Conservation (phyloP, 2,329 filamentous ascomycete species). For the Colletotrichum sp. region DNA sequence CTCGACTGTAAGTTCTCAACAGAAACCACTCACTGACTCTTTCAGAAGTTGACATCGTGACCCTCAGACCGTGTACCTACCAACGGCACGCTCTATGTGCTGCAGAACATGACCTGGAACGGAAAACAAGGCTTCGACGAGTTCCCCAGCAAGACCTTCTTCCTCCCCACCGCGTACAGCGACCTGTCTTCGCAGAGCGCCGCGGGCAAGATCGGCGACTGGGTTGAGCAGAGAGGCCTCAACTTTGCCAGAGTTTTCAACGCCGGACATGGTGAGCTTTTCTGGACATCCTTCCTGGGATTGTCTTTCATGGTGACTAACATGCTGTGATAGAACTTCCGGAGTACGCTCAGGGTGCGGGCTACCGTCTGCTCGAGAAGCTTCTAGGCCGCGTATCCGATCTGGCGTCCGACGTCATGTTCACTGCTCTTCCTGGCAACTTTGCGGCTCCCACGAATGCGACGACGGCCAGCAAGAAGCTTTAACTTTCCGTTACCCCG, state of each 20-base stretch:
- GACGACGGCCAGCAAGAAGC: not conserved
- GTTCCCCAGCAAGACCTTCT: constrained; percentile 66
- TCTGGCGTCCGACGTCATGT: not conserved
- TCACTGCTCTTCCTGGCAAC: not conserved
- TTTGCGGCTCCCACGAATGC: not conserved
- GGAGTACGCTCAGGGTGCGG: not conserved
- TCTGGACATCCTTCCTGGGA: not conserved
- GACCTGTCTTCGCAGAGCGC: constrained; percentile 6
- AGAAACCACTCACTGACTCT: not conserved
- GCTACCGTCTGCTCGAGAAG: not conserved
- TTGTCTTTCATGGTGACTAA: not conserved
- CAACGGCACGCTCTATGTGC: constrained; percentile 72
- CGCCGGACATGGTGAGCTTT: not conserved
- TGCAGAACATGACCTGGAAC: constrained; percentile 85
- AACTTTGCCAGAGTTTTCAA: not conserved
- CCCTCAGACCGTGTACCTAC: constrained; percentile 57
- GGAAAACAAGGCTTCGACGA: constrained; percentile 72
- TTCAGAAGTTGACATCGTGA: not conserved
- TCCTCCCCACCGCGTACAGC: constrained; percentile 54
- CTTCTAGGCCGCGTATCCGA: constrained; percentile 1
- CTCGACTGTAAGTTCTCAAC: constrained; percentile 56
- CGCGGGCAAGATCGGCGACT: not conserved
- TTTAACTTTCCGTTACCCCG: accelerated
- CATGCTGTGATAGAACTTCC: not conserved
- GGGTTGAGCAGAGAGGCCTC: constrained; percentile 2